phyloP scores from a whole-genome alignment of 169 alveolate species.

The Ichthyophthirius multifiliis region DNA sequence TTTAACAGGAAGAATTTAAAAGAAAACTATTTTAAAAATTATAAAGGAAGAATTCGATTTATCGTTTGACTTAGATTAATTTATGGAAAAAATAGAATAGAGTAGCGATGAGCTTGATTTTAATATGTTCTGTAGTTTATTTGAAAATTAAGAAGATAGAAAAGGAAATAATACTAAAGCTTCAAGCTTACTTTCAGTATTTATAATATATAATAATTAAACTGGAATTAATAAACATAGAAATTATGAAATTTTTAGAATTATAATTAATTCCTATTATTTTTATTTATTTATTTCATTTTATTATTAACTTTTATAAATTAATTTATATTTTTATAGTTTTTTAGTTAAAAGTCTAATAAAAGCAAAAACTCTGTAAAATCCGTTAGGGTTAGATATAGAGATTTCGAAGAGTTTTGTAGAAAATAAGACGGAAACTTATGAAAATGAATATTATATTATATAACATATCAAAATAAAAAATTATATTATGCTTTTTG shows the following conservation, averaged over 20 bases:
- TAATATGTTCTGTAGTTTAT: conserved; percentile 5
- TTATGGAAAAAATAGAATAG: conserved; percentile 25
- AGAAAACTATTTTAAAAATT: conserved; percentile 12
- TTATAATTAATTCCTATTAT: too few species aligned
- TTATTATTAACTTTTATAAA: background rate
- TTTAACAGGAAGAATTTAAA: conserved; percentile 18
- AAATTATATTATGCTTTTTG: too few species aligned
- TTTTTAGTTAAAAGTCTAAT: background rate
- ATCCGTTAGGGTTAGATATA: background rate
- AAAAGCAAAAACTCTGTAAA: background rate
- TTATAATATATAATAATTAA: background rate
- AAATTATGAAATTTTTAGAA: too few species aligned
- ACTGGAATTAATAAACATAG: background rate
- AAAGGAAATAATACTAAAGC: conserved; percentile 6
- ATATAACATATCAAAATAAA: too few species aligned
- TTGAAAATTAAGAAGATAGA: conserved; percentile 9
- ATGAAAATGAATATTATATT: too few species aligned
- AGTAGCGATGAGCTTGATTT: conserved; percentile 19
- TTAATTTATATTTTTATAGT: too few species aligned
- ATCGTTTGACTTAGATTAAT: conserved; percentile 24
- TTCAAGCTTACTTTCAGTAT: conserved; percentile 9
- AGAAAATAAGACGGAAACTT: too few species aligned
- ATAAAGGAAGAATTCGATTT: conserved; percentile 27
- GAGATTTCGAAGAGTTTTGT: background rate
- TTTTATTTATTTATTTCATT: too few species aligned